Evolutionary conservation across 2,329 filamentous ascomycete genomes (phyloP), one percentile per base, ranked within the genome.

Genomic region (Aureobasidium sp.): DNA sequence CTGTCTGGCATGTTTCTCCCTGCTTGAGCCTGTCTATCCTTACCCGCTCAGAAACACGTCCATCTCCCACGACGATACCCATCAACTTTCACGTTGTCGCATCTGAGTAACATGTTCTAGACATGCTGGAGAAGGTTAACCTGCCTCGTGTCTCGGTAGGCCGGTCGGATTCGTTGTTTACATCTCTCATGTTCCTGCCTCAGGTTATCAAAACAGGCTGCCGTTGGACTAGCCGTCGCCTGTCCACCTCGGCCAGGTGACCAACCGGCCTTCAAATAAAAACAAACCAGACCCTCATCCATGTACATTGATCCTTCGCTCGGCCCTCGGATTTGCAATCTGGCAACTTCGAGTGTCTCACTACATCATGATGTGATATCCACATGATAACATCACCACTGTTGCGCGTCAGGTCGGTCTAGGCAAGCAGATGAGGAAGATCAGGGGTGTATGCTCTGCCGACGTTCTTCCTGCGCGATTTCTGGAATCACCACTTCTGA

Each of bases 41-140:
- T 60, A 60, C 57, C 57, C 57, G 57, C 57, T 60, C 27, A 59
- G 55, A 59, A 49, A 49, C 57, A 49, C 45, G 15, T 45, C 41
- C 53, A 36, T 48, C 41, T 37, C 41, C 22, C 42, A 47, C 31
- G 29, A 58, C 55, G 29, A 58, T 39, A 47, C 8, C 42, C 22
- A 48, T 37, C 53, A 57, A 47, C 42, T 39, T 48, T 34, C 55
- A 58, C 55, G 55, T 58, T 58, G 42, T 47, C 37, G 42, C 41
- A 60, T 51, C 57, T 60, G 57, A 60, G 57, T 60, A 60, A 60
- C 57, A 60, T 60, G 57, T 60, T 51, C 45, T 51, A 60, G 57
- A 60, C 57, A 60, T 60, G 57, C 11, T 51, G 44, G 45, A 31
- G 55, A 58, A 58, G 55, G 55, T 58, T 58, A 57, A 57, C 29